Base-by-base conservation (phyloP, 164 flowering plant species). In the Stephania cephalantha region DNA sequence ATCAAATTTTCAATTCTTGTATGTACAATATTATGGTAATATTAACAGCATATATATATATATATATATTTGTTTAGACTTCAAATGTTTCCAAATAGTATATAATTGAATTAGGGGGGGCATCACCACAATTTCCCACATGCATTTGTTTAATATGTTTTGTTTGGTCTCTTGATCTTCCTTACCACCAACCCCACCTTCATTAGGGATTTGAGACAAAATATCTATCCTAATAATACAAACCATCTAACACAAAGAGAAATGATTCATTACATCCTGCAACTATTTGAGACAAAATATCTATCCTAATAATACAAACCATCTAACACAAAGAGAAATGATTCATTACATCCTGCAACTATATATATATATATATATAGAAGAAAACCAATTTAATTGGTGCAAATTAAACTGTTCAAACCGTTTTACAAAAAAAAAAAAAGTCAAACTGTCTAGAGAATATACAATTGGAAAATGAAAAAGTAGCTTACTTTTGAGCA, bases 61-160 rank as follows among this genome's bases (percentile, higher is more conserved):
- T 25, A 25, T 25, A 25, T 25, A 25, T 25, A 25, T 25, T 25
- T 25, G 25, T 25, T 25, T 25, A 25, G 25, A 25, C 25, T 25
- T 35, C 42, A 35, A 35, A 35, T 35, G 42, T 35, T 35, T 35
- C 42, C 42, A 35, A 20, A 64, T 30, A 64, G 5, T 20, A 64
- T 6, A 18, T n/a, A 7, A 5, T 58, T 58, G 6, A 25, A 25
- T 25, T 25, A 25, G 25, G 25, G 25, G 25, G 25, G 25, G 25
- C 25, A 25, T 25, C 25, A 25, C 25, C 25, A 29, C 72, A 29
- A 22, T 70, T 70, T 18, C 55, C 52, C 72, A 70, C 58, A 48
- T 70, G 72, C 72, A 8, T 25, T 70, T 70, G 72, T 70, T 70
- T 15, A 44, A 31, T 46, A 61, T 61, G 66, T 22, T n/a, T 20